Conservation (phyloP, 164 flowering plant species). For the Piper longum region DNA sequence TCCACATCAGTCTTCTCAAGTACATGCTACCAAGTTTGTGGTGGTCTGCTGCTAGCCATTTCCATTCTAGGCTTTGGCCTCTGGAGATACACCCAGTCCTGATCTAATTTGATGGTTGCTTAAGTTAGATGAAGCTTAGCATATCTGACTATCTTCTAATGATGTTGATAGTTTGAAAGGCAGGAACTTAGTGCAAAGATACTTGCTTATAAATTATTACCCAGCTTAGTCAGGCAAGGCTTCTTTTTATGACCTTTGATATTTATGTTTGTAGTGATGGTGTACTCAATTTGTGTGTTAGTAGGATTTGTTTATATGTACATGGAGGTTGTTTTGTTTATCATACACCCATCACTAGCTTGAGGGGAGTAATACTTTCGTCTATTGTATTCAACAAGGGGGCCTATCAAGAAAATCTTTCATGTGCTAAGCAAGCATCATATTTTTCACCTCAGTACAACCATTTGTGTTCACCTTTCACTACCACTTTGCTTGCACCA, state of each 20-base stretch:
- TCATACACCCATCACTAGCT: constrained; percentile 8
- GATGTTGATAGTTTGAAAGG: background rate
- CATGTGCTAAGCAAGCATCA: constrained; percentile 62
- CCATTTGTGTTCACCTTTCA: constrained; percentile 85
- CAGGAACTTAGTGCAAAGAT: background rate
- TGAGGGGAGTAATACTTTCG: too few relatives aligned
- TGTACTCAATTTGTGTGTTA: background rate
- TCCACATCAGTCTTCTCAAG: background rate
- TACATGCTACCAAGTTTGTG: background rate
- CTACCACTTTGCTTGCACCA: constrained; percentile 53
- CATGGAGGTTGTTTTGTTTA: constrained; percentile 9
- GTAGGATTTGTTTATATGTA: background rate
- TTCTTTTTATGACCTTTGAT: background rate
- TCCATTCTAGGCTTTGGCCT: background rate
- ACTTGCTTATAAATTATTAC: background rate
- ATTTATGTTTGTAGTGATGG: background rate
- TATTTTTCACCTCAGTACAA: constrained; percentile 57
- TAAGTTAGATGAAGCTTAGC: background rate
- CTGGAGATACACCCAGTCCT: background rate
- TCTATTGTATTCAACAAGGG: too few relatives aligned
- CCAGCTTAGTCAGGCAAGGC: background rate
- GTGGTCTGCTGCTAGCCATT: background rate
- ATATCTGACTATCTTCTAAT: background rate
- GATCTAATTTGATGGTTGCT: background rate
- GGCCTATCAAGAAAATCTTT: constrained; percentile 30